phyloP scores from a whole-genome alignment of 768 basidiomycete genomes.

The Hemileccinum rubropunctum region DNA sequence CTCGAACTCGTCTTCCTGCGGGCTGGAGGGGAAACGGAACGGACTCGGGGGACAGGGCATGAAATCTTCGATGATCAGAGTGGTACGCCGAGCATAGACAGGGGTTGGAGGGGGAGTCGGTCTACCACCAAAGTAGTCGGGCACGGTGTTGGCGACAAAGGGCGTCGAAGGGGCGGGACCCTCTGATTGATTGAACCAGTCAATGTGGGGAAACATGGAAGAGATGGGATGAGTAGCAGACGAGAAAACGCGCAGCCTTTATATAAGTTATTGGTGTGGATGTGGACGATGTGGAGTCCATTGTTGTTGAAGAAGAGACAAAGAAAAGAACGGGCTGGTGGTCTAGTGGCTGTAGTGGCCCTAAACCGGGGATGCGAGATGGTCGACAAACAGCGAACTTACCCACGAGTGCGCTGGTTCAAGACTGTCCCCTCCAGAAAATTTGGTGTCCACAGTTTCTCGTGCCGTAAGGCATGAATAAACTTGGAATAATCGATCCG shows the following conservation, averaged over 20 bases:
- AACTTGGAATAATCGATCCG: constrained; percentile 82
- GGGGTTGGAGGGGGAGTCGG: constrained; percentile 11
- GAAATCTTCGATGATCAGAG: background rate
- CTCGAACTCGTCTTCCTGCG: background rate
- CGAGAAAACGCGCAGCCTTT: no score
- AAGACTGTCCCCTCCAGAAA: constrained; percentile 93
- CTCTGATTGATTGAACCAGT: no score
- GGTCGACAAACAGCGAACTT: constrained; percentile 54
- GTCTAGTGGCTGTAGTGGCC: constrained; percentile 81
- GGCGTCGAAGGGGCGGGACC: constrained; percentile 12
- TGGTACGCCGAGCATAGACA: background rate
- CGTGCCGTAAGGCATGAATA: constrained; percentile 60
- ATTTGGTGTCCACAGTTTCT: constrained; percentile 78
- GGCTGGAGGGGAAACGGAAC: background rate
- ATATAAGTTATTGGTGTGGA: no score
- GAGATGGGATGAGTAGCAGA: no score
- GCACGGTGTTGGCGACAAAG: background rate
- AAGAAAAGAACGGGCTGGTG: constrained; percentile 31
- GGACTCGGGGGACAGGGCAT: constrained; percentile 18
- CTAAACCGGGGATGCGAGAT: constrained; percentile 77
- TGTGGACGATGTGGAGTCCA: no score
- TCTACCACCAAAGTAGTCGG: background rate
- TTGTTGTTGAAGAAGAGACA: no score
- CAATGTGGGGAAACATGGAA: no score
- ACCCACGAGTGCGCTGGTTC: constrained; percentile 84